These are phyloP conservation scores for Camellia oleifera DNA, from an alignment of 179 eudicot genomes.

Conservation along the genomic window DNA sequence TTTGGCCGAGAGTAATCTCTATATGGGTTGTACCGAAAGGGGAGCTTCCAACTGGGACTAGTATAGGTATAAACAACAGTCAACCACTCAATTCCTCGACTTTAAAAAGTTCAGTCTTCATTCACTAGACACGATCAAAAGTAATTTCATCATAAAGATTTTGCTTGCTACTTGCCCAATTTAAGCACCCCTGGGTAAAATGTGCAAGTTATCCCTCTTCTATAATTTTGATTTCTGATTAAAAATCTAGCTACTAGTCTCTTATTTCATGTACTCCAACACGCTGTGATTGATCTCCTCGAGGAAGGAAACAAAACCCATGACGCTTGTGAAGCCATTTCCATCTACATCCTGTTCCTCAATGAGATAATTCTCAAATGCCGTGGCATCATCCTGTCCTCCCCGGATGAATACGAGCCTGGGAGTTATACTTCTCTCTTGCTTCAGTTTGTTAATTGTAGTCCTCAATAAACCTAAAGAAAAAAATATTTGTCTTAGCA, in stretches of 20 bases:
- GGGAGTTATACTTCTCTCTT: slow-evolving; percentile 94
- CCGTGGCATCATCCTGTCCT: slow-evolving; percentile 83
- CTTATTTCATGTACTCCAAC: slow-evolving; percentile 63
- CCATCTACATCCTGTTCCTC: slow-evolving; percentile 98
- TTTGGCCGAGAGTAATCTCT: not conserved
- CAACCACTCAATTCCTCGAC: not conserved
- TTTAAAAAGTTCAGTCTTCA: not conserved
- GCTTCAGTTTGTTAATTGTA: slow-evolving; percentile 80
- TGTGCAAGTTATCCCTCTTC: not conserved
- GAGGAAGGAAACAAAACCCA: slow-evolving; percentile 94
- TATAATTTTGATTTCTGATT: not conserved
- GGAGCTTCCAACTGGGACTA: not conserved
- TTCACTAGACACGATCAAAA: not conserved
- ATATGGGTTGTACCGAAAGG: not conserved
- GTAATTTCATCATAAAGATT: not conserved
- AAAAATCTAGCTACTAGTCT: no score
- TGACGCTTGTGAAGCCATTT: slow-evolving; percentile 71
- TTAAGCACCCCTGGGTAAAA: not conserved
- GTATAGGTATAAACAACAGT: not conserved
- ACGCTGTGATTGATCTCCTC: slow-evolving; percentile 80
- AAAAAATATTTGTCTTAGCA: slow-evolving; percentile 8
- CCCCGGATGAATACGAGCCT: slow-evolving; percentile 81
- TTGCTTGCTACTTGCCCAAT: not conserved
- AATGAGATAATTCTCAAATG: slow-evolving; percentile 83
- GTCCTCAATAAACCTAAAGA: slow-evolving; percentile 69